A percentile compares a stretch with the other conserved stretches of the same genome.
phyloP scores from a whole-genome alignment of 805 yeast genomes.

The Naumovozyma castellii region DNA sequence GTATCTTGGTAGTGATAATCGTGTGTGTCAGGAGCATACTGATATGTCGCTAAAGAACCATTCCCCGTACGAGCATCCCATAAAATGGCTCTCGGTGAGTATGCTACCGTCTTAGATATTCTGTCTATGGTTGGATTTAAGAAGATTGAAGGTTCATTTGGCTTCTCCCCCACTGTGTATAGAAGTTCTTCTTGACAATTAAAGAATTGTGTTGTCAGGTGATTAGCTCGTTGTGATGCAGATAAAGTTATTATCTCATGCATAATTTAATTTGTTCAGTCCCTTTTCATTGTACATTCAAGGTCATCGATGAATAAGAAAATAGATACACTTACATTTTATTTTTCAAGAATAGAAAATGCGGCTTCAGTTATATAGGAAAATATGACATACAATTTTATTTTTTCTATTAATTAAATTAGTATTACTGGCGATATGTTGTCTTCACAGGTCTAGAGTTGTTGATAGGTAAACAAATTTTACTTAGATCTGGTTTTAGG shows the following conservation, averaged over 20 bases:
- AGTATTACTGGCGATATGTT: conserved; percentile 4
- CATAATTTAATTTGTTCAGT: no score
- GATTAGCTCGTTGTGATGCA: conserved; percentile 64
- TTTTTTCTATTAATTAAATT: no score
- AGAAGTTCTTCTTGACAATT: conserved; percentile 71
- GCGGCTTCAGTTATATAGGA: no score
- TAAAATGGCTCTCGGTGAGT: conserved; percentile 71
- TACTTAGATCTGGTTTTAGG: conserved; percentile 9
- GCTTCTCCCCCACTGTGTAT: conserved; percentile 22
- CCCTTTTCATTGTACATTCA: no score
- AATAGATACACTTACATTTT: no score
- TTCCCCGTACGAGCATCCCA: conserved; percentile 75
- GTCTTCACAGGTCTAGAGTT: conserved; percentile 13
- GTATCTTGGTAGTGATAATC: conserved; percentile 16
- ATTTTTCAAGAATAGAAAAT: no score
- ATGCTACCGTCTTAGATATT: conserved; percentile 42
- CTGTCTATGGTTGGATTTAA: conserved; percentile 35
- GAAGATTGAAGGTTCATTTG: conserved; percentile 38
- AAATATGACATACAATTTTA: no score
- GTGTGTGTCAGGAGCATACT: conserved; percentile 32
- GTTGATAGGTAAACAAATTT: conserved; percentile 10
- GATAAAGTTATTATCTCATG: conserved; percentile 68
- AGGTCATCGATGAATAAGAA: no score
- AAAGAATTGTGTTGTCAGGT: conserved; percentile 69
- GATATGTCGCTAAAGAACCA: conserved; percentile 55